These are phyloP conservation scores for Leccinellum rugosiceps DNA, from an alignment of 768 basidiomycete genomes.

Conservation along the genomic window DNA sequence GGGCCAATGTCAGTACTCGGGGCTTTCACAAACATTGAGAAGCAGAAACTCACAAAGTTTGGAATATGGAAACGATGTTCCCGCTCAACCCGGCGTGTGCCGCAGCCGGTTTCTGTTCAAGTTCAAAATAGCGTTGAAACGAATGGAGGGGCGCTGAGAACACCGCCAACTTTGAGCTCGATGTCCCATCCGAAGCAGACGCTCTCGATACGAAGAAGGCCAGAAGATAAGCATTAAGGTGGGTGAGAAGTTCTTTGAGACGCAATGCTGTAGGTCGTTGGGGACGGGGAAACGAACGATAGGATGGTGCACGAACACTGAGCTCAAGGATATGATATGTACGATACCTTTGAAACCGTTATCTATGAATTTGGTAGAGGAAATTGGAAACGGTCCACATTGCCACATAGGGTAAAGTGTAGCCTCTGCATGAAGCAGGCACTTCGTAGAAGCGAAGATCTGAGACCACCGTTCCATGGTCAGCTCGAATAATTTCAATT, in stretches of 20 bases:
- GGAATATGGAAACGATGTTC: too few species aligned
- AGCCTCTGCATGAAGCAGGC: too few species aligned
- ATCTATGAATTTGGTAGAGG: too few species aligned
- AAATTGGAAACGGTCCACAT: too few species aligned
- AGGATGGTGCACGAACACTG: too few species aligned
- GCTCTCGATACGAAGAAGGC: slow-evolving; percentile 33
- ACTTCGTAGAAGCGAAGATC: too few species aligned
- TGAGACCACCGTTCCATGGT: too few species aligned
- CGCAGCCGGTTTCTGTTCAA: slow-evolving; percentile 13
- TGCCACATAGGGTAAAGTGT: too few species aligned
- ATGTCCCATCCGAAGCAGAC: slow-evolving; percentile 38
- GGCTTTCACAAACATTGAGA: too few species aligned
- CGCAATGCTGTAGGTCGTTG: not conserved
- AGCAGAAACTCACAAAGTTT: slow-evolving; percentile 31
- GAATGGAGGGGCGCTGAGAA: slow-evolving; percentile 33
- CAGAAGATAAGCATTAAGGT: slow-evolving; percentile 34
- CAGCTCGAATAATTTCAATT: not conserved
- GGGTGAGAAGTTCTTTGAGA: slow-evolving; percentile 19
- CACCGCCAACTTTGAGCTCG: slow-evolving; percentile 37
- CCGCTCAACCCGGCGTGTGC: slow-evolving; percentile 30
- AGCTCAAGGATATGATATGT: too few species aligned
- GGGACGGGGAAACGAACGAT: too few species aligned
- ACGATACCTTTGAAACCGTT: too few species aligned
- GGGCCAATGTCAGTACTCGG: not conserved
- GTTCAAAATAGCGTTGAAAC: slow-evolving; percentile 34